A percentile compares a stretch with the other conserved stretches of the same genome.
Evolutionary conservation across 1,284 basidiomycete genomes (phyloP).

Genomic region (Melanopsichium pennsylvanicum): DNA sequence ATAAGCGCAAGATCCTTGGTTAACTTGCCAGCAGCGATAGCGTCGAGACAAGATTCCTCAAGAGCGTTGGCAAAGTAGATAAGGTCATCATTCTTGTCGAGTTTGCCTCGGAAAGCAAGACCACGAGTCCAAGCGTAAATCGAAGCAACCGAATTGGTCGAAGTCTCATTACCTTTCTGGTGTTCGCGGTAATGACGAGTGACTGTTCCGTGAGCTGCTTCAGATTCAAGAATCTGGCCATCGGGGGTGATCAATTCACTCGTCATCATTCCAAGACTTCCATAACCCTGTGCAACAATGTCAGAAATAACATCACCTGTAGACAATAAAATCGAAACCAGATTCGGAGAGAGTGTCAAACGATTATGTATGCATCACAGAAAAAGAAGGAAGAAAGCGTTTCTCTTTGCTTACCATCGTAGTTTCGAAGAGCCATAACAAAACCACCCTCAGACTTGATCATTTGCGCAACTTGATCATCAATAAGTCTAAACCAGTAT

Average conservation of each 20-base stretch:
- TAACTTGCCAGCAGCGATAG: slow-evolving; percentile 93
- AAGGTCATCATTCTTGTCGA: slow-evolving; percentile 83
- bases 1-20: slow-evolving; percentile 89
- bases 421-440: slow-evolving; percentile 78
- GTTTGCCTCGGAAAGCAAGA: slow-evolving; percentile 83
- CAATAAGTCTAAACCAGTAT: slow-evolving; percentile 89
- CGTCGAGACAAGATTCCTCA: slow-evolving; percentile 87
- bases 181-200: slow-evolving; percentile 96
- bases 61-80: slow-evolving; percentile 80
- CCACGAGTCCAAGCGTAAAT: slow-evolving; percentile 99
- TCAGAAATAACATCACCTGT: slow-evolving; percentile 49
- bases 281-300: slow-evolving; percentile 74
- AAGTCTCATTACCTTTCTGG: slow-evolving; percentile 85
- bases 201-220: slow-evolving; percentile 71
- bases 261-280: slow-evolving; percentile 97
- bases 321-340: background rate
- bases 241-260: slow-evolving; percentile 95
- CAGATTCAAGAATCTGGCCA: slow-evolving; percentile 80
- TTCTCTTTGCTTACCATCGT: slow-evolving; percentile 55
- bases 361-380: too few relatives aligned
- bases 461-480: slow-evolving; percentile 81
- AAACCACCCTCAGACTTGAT: slow-evolving; percentile 97
- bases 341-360: too few relatives aligned
- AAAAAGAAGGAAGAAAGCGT: too few relatives aligned
- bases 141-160: slow-evolving; percentile 96